Base-by-base conservation (phyloP, 2,329 filamentous ascomycete genomes). In the Penicillium sp. region DNA sequence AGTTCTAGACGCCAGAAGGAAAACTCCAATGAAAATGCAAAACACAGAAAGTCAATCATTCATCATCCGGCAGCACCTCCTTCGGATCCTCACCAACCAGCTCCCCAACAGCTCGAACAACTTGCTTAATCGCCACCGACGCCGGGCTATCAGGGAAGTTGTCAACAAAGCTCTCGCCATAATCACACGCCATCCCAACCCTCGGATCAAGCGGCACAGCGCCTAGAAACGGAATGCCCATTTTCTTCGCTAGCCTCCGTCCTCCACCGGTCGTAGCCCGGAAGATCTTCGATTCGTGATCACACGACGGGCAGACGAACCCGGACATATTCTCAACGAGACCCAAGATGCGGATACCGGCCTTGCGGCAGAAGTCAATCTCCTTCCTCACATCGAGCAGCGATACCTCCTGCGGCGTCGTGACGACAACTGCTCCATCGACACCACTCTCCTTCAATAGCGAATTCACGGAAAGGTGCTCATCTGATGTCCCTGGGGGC, bases 301-400 rank as follows among this genome's bases (percentile, higher is more conserved):
- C 91, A 78, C 95, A 99, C 60, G 91, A 94, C 9, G 93, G 93
- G 74, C 95, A 99, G 57, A 99, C 93, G 70, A 98, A 99, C 3
- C 93, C 92, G 62, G 90, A 92, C 95, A 99, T 99, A 74, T 99
- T 99, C 82, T 99, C 95, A 17, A 97, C 95, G 46, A 99, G 83
- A 0, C 95, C 95, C 3, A 99, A 78, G 7, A 99, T 87, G 52
- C 84, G 86, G 68, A 99, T 98, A 4, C 91, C 92, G 0, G 95
- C 95, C 79, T 99, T 99, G 62, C 89, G 85, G 79, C 96, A 99
- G 74, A 99, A 99, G 73, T 99, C 94, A 62, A 99, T 94, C 78
- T 99, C 95, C 79, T 97, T 98, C 68, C 95, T 84, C 13, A 99
- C 95, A 75, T 99, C 95, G 49, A 99, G 83, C 58, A 99, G 82